Evolutionary conservation across 2,329 filamentous ascomycete genomes (phyloP), one percentile per base, ranked within the genome.

Genomic region (Hortaea sp.): DNA sequence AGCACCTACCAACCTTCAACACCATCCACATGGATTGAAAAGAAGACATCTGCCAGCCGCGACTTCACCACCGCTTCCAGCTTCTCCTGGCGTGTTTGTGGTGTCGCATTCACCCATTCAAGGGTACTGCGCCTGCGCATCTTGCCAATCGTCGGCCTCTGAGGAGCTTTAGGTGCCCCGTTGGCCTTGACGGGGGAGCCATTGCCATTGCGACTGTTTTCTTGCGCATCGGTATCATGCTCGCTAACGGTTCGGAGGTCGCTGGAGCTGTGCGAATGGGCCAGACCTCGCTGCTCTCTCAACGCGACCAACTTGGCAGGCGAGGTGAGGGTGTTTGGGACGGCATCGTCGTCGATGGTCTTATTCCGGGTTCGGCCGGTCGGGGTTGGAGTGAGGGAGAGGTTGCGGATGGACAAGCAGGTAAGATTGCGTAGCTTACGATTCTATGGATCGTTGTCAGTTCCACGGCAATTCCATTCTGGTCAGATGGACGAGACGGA

Each of bases 371-470:
- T 53, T 49, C 75, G 59, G 1, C 44, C 41, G 69, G 58, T 45
- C 5, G 69, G 69, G 48, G 72, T 69, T 52, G 71, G 72, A 27
- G 71, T 72, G 54, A 95, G 81, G 51, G 80, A 81, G 39, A 95
- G 73, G 65, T 95, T 95, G 48, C 90, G 86, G 43, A 95, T 70
- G 46, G 85, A 90, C 56, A 97, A 79, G 55, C 87, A 88, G 58
- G 86, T 82, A 4, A 95, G 76, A 70, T 95, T 89, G 45, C 90
- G 82, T 44, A 97, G 74, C 64, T 84, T 88, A 63, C 88, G 85
- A 65, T 95, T 95, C 42, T 46, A 12, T 13, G 27, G 3, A 45
- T 7, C 6, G 20, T 12, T 43, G 20, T 20, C 20, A 20, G 20
- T 20, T 20, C 20, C 20, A 20, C 20, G 20, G 20, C 20, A 2